Evolutionary conservation across 1,284 basidiomycete genomes (phyloP).

Genomic region (Microbotryum scabiosae): DNA sequence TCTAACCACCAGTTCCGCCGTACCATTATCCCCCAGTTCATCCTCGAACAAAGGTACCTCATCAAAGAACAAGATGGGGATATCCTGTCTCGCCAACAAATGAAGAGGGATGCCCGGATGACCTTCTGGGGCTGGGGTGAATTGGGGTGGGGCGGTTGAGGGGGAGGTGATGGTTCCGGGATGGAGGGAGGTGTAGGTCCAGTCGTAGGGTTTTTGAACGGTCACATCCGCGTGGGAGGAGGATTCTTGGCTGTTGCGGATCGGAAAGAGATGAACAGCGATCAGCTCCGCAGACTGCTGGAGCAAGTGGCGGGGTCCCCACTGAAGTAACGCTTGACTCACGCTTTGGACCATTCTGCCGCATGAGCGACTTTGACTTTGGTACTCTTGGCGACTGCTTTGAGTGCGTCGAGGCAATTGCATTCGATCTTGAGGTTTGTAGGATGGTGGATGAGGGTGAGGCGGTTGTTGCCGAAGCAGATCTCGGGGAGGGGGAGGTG

Average conservation of each 20-base stretch:
- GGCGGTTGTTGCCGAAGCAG: slow-evolving; percentile 82
- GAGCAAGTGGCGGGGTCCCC: too few species aligned
- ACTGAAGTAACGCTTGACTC: slow-evolving; percentile 21
- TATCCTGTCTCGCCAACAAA: slow-evolving; percentile 67
- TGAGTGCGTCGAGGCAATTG: slow-evolving; percentile 59
- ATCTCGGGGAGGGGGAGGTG: slow-evolving; percentile 87
- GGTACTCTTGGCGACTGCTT: slow-evolving; percentile 60
- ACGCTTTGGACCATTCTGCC: slow-evolving; percentile 86
- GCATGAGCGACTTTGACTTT: slow-evolving; percentile 91
- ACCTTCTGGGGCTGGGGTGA: slow-evolving; percentile 43
- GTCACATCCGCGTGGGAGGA: slow-evolving; percentile 15
- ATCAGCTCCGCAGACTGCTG: too few species aligned
- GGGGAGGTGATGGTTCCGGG: slow-evolving; percentile 50
- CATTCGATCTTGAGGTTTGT: slow-evolving; percentile 13
- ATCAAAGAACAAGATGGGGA: slow-evolving; percentile 90
- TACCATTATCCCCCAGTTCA: slow-evolving; percentile 88
- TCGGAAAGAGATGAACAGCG: too few species aligned
- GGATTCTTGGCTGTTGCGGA: slow-evolving; percentile 42
- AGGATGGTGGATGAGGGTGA: slow-evolving; percentile 50
- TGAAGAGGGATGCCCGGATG: slow-evolving; percentile 58
- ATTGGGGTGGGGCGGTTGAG: slow-evolving; percentile 2
- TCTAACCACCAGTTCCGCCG: slow-evolving; percentile 67
- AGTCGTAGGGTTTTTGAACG: slow-evolving; percentile 73
- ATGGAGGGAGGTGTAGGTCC: slow-evolving; percentile 94
- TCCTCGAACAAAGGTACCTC: slow-evolving; percentile 88